Evolutionary conservation across 2,329 filamentous ascomycete species (phyloP), one percentile per base, ranked within the genome.

Genomic region (Byssothecium circinans): DNA sequence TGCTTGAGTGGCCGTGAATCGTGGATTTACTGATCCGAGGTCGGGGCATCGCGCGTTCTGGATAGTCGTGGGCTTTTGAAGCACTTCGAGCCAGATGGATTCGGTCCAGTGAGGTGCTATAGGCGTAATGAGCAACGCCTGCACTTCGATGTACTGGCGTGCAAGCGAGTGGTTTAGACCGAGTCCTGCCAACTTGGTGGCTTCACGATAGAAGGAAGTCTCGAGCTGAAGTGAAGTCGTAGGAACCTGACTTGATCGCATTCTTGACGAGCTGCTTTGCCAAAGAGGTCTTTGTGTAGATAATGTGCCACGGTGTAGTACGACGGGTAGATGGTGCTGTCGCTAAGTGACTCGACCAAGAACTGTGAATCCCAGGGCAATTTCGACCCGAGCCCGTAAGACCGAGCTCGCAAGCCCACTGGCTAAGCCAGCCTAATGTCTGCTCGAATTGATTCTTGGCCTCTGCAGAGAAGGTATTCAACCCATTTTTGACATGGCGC

Each of bases 81-180:
- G 83, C 1, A 97, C 84, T 74, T 96, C 91, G 43, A 87, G 82
- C 89, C 91, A 97, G 67, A 99, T 84, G 73, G 95, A 88, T 69
- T 97, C 94, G 38, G 89, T 80, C 87, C 91, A 97, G 74, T 97
- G 94, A 49, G 94, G 92, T 2, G 91, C 86, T 53, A 97, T 85
- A 43, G 91, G 87, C 3, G 86, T 81, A 58, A 97, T 76, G 64
- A 96, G 79, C 41, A 95, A 80, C 36, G 88, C 85, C 72, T 96
- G 92, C 15, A 95, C 79, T 74, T 94, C 87, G 57, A 95, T 84
- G 73, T 94, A 97, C 58, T 85, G 82, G 58, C 82, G 74, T 29
- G 92, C 80, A 8, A 95, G 77, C 55, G 90, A 87, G 58, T 83
- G 82, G 76, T 96, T 91, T 86, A 97, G 92, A 62, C 88, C 85